phyloP scores from a whole-genome alignment of 768 basidiomycete species.

The Termitomyces sp. region DNA sequence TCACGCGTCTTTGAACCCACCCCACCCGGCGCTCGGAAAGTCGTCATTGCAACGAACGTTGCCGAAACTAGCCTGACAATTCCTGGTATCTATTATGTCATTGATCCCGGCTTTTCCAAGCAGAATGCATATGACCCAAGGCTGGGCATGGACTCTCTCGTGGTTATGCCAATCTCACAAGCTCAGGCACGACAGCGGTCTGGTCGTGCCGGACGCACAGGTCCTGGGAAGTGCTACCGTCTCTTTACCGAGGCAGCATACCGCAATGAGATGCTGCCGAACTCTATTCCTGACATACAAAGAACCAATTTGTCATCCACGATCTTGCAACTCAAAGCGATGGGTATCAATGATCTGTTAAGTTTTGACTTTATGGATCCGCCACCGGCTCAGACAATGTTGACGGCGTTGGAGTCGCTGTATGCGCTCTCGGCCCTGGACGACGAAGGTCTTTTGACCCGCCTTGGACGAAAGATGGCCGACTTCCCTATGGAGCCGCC shows the following conservation, averaged over 20 bases:
- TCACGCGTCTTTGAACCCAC: slow-evolving; percentile 97
- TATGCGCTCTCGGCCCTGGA: slow-evolving; percentile 96
- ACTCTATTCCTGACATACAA: slow-evolving; percentile 96
- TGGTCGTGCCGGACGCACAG: slow-evolving; percentile 95
- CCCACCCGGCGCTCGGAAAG: slow-evolving; percentile 97
- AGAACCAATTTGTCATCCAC: slow-evolving; percentile 89
- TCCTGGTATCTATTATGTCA: slow-evolving; percentile 97
- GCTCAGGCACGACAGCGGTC: slow-evolving; percentile 95
- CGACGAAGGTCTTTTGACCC: slow-evolving; percentile 92
- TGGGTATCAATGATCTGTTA: slow-evolving; percentile 97
- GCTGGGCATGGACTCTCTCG: slow-evolving; percentile 96
- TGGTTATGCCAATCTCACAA: slow-evolving; percentile 98
- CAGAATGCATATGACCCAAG: slow-evolving; percentile 98
- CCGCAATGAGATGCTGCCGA: slow-evolving; percentile 98
- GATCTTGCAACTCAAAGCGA: slow-evolving; percentile 94
- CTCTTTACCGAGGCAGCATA: slow-evolving; percentile 98
- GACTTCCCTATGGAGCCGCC: slow-evolving; percentile 99
- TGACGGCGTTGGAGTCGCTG: slow-evolving; percentile 90
- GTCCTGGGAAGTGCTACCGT: slow-evolving; percentile 97
- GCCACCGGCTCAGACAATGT: slow-evolving; percentile 93
- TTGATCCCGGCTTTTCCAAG: slow-evolving; percentile 98
- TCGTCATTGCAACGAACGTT: slow-evolving; percentile 99
- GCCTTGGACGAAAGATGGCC: slow-evolving; percentile 97
- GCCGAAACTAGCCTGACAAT: slow-evolving; percentile 98
- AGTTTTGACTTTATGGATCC: slow-evolving; percentile 99